phyloP scores from a whole-genome alignment of 2,329 filamentous ascomycete species.

The Clathrospora elynae region DNA sequence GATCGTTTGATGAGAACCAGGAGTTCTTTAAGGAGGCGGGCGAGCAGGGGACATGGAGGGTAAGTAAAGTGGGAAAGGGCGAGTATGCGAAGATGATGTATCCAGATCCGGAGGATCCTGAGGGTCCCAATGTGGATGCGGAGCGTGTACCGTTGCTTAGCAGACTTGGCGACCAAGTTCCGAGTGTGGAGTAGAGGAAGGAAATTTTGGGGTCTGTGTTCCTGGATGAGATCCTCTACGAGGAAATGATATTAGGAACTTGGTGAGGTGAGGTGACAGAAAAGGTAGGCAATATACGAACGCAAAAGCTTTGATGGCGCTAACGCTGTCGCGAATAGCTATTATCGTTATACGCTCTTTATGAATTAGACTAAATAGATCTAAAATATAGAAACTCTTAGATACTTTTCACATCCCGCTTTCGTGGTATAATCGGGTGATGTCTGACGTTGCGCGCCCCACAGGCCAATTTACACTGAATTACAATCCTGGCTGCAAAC shows the following conservation, averaged over 20 bases:
- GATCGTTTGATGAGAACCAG: slow-evolving; percentile 66
- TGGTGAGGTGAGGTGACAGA: no score
- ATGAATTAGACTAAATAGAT: background rate
- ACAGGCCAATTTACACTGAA: slow-evolving; percentile 9
- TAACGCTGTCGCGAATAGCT: no score
- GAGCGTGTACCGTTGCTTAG: slow-evolving; percentile 54
- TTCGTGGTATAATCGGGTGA: background rate
- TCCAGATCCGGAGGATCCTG: slow-evolving; percentile 37
- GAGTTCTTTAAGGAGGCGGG: slow-evolving; percentile 61
- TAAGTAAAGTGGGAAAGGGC: slow-evolving; percentile 59
- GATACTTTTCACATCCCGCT: background rate
- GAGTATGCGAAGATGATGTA: slow-evolving; percentile 56
- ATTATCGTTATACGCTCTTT: no score
- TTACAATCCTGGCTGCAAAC: slow-evolving; percentile 5
- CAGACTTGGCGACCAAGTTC: slow-evolving; percentile 53
- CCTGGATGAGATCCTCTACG: no score
- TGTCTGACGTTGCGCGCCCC: slow-evolving; percentile 7
- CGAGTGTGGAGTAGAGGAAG: slow-evolving; percentile 26
- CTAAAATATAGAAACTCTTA: background rate
- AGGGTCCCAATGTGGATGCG: slow-evolving; percentile 46
- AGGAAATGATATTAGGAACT: no score
- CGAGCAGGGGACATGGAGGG: slow-evolving; percentile 59
- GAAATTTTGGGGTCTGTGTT: no score
- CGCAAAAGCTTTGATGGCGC: no score
- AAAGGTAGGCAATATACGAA: no score